A percentile compares a stretch with the other conserved stretches of the same genome.
Conservation (phyloP, 345 rosid genomes). For the Limnanthes douglasii region DNA sequence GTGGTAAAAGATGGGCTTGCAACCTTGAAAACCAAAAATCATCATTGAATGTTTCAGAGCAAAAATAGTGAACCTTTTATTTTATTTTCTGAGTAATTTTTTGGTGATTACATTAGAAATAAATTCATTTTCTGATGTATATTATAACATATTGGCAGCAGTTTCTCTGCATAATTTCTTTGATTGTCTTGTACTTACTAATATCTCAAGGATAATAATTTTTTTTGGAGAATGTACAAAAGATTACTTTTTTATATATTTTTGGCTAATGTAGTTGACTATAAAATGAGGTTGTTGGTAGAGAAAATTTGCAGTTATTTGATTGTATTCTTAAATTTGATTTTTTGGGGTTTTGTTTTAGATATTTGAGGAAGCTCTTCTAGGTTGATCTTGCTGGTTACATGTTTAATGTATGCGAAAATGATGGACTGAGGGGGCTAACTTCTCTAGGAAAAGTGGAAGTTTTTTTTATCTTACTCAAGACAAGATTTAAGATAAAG, state of each 20-base stretch:
- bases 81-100: too few relatives aligned
- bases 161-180: too few relatives aligned
- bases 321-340: slow-evolving; percentile 11
- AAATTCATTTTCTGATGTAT: too few relatives aligned
- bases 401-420: slow-evolving; percentile 91
- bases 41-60: too few relatives aligned
- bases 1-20: too few relatives aligned
- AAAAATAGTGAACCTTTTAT: too few relatives aligned
- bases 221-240: slow-evolving; percentile 9
- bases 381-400: slow-evolving; percentile 86
- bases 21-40: too few relatives aligned
- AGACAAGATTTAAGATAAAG: slow-evolving; percentile 95
- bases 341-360: slow-evolving; percentile 12
- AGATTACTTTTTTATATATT: background rate
- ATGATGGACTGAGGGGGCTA: slow-evolving; percentile 90
- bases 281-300: slow-evolving; percentile 3
- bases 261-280: background rate
- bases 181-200: too few relatives aligned
- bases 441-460: slow-evolving; percentile 99
- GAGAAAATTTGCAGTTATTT: slow-evolving; percentile 4
- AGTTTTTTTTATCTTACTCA: slow-evolving; percentile 96
- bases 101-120: too few relatives aligned
- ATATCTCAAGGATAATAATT: too few relatives aligned
- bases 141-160: too few relatives aligned
- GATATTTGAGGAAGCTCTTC: slow-evolving; percentile 81